phyloP scores from a whole-genome alignment of 345 rosid species.

The Bruguiera parviflora region DNA sequence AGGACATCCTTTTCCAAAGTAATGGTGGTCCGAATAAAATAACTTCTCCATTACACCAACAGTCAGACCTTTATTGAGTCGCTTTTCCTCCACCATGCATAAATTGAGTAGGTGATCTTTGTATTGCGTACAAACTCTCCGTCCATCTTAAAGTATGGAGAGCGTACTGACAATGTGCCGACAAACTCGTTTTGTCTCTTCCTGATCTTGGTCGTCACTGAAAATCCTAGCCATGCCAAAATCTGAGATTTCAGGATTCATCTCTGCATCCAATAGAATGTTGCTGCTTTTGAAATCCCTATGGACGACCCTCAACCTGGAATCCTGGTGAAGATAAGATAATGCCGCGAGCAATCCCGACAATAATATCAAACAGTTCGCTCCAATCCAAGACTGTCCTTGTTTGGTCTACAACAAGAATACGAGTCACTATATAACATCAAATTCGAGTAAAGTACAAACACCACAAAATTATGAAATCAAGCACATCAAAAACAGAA shows the following conservation, averaged over 20 bases:
- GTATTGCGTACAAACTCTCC: too few relatives aligned
- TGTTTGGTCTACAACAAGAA: conserved; percentile 32
- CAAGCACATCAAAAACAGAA: too few relatives aligned
- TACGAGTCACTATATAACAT: too few relatives aligned
- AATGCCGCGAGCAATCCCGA: conserved; percentile 63
- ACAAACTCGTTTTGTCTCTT: conserved; percentile 48
- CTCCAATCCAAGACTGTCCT: conserved; percentile 47
- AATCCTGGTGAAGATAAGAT: conserved; percentile 68
- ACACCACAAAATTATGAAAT: too few relatives aligned
- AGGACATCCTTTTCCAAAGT: too few relatives aligned
- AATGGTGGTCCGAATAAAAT: too few relatives aligned
- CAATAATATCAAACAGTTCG: conserved; percentile 47
- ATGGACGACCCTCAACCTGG: conserved; percentile 68
- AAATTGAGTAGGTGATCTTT: too few relatives aligned
- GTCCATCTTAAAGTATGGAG: too few relatives aligned
- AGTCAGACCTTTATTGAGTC: too few relatives aligned
- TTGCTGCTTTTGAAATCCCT: conserved; percentile 69
- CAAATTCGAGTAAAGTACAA: too few relatives aligned
- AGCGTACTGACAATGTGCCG: conserved; percentile 57
- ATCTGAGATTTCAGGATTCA: conserved; percentile 65
- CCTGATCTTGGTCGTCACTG: conserved; percentile 47
- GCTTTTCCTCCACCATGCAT: too few relatives aligned
- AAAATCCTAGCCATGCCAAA: conserved; percentile 67
- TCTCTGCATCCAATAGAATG: conserved; percentile 42
- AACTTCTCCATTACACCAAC: too few relatives aligned